Evolutionary conservation across 176 grass and related monocot species (phyloP).

Genomic region (Hordeum vulgare): MorexV3_pseudomolecules_assembly NC_058519.1:614809933-614810432

Average conservation of each 20-base stretch:
- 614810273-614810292: background rate
- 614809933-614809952: background rate
- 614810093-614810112: conserved; percentile 72
- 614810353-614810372: conserved; percentile 5
- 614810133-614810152: conserved; percentile 87
- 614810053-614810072: conserved; percentile 33
- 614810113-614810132: conserved; percentile 49
- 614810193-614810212: conserved; percentile 89
- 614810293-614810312: conserved; percentile 89
- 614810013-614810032: no score
- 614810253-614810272: conserved; percentile 9
- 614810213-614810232: background rate
- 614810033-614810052: no score
- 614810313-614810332: conserved; percentile 76
- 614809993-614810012: no score
- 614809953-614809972: background rate
- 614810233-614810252: background rate
- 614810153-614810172: conserved; percentile 79
- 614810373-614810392: background rate
- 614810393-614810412: conserved; percentile 84
- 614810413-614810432: conserved; percentile 92
- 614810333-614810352: conserved; percentile 64
- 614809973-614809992: no score
- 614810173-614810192: conserved; percentile 95
- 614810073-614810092: conserved; percentile 85